Percentiles rank a stretch among this genome's conserved stretches.
These are phyloP conservation scores for Phytophthora capsici DNA, from an alignment of 352 stramenopile genomes.

Conservation along the genomic window DNA sequence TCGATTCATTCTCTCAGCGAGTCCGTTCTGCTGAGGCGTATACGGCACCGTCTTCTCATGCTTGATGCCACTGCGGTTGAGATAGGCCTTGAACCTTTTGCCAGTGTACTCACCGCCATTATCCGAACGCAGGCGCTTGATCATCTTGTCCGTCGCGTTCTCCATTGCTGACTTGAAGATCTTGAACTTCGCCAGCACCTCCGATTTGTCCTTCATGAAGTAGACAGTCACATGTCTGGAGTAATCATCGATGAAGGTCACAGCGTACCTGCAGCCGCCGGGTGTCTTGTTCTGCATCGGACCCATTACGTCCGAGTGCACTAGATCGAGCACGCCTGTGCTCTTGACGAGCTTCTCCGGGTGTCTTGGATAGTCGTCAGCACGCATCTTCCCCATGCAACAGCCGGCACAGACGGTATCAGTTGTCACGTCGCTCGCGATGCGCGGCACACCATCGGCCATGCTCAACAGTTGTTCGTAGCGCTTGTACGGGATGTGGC, in stretches of 20 bases:
- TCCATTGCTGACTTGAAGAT: neutral
- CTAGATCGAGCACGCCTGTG: neutral
- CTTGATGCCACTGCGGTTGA: neutral
- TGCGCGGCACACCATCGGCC: neutral
- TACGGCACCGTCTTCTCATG: neutral
- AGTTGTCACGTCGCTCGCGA: neutral
- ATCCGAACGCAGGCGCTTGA: neutral
- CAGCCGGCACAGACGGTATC: neutral
- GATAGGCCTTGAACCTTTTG: neutral
- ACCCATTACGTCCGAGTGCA: neutral
- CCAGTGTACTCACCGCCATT: neutral
- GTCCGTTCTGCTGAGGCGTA: neutral
- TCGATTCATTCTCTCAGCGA: neutral
- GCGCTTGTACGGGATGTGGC: conserved; percentile 14
- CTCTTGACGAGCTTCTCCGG: neutral
- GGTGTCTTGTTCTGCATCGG: neutral
- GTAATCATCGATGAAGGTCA: neutral
- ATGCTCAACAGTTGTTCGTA: conserved; percentile 7
- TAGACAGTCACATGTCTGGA: neutral
- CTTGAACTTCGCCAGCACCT: neutral
- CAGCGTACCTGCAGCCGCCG: neutral
- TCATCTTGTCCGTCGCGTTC: neutral
- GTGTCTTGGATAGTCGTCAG: neutral
- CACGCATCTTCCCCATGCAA: neutral
- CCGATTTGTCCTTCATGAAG: neutral